phyloP scores from a whole-genome alignment of 345 rosid genomes.

The Eucalyptus regnans region DNA sequence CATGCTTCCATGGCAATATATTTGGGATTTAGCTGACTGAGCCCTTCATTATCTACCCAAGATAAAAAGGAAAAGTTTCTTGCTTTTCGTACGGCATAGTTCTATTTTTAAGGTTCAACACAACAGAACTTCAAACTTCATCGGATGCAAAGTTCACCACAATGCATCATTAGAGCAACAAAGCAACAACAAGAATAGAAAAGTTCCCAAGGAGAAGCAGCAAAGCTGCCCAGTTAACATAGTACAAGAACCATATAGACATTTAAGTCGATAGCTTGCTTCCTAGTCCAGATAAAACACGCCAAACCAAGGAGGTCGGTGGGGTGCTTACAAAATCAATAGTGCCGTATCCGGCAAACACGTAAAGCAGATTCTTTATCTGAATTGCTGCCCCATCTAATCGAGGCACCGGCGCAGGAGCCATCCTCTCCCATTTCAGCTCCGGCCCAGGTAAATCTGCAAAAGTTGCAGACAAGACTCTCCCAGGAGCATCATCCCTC shows the following conservation, averaged over 20 bases:
- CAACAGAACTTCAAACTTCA: background rate
- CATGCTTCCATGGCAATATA: background rate
- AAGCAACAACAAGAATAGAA: background rate
- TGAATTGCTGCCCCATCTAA: constrained; percentile 90
- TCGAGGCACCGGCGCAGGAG: constrained; percentile 86
- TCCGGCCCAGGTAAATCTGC: constrained; percentile 82
- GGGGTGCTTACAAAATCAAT: constrained; percentile 53
- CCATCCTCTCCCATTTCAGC: constrained; percentile 84
- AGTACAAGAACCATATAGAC: rapidly evolving
- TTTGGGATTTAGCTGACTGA: background rate
- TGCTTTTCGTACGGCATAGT: background rate
- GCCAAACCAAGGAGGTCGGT: background rate
- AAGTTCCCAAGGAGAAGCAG: background rate
- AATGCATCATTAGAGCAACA: background rate
- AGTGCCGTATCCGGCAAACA: constrained; percentile 92
- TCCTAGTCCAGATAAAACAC: background rate
- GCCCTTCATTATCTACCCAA: background rate
- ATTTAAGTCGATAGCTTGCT: background rate
- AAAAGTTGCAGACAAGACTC: constrained; percentile 80
- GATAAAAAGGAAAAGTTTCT: background rate
- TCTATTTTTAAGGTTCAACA: background rate
- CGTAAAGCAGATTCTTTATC: constrained; percentile 62
- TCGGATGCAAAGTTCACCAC: background rate
- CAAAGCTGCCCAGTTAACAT: background rate
- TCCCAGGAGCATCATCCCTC: constrained; percentile 23